These are phyloP conservation scores for Aquilaria sinensis DNA, from an alignment of 345 rosid species.

Conservation along the genomic window DNA sequence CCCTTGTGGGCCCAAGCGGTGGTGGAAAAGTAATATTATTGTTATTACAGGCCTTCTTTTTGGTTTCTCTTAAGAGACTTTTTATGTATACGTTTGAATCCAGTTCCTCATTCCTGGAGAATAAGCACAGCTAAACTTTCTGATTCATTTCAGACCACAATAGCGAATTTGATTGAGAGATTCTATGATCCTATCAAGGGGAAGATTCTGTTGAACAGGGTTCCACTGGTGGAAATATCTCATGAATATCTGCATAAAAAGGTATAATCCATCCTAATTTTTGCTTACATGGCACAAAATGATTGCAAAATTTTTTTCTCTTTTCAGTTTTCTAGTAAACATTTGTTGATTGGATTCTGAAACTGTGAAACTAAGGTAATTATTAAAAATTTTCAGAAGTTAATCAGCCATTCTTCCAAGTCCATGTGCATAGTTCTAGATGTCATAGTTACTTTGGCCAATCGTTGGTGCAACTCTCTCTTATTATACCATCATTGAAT, in stretches of 20 bases:
- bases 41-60: neutral
- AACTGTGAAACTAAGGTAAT: no score
- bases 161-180: slow-evolving; percentile 88
- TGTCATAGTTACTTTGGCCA: no score
- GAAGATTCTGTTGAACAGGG: slow-evolving; percentile 66
- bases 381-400: no score
- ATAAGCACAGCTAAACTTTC: neutral
- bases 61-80: neutral
- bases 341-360: no score
- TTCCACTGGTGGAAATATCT: slow-evolving; percentile 73
- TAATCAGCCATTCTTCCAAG: no score
- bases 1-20: slow-evolving; percentile 97
- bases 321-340: no score
- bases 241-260: slow-evolving; percentile 75
- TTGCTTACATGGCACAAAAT: no score
- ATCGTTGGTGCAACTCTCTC: neutral
- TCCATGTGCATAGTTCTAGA: no score
- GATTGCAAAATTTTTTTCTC: no score
- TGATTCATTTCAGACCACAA: slow-evolving; percentile 63
- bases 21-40: slow-evolving; percentile 75
- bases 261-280: slow-evolving; percentile 26
- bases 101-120: neutral
- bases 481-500: neutral
- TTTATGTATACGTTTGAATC: neutral
- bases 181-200: slow-evolving; percentile 90